Evolutionary conservation across 768 basidiomycete species (phyloP), one percentile per base, ranked within the genome.

Genomic region (Epithele typhae): DNA sequence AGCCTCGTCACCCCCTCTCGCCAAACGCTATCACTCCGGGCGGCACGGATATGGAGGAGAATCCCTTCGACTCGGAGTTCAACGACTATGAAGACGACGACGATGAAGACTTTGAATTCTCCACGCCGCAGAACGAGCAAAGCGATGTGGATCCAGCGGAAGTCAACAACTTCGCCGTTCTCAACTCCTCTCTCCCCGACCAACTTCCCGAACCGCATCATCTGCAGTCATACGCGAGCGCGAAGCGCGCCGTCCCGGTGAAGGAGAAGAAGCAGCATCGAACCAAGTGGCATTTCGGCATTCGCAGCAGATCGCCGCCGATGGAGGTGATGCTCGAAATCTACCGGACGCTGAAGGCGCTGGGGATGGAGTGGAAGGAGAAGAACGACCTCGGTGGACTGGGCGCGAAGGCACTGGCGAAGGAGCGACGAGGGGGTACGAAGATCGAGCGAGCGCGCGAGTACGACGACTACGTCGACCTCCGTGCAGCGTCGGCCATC

Each of bases 281-380:
- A 51, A 87, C 87, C 14, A 86, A 92, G 53, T 98, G 96, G 96
- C 96, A 99, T 64, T 99, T 97, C 60, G 96, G 96, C 7, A 98
- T 99, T 33, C 78, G 96, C 25, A 93, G 90, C 56, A 77, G 94
- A 49, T 87, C 84, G 48, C 91, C 93, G 25, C 96, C 94, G 18
- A 95, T 98, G 90, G 96, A 99, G 65, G 95, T 99, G 19, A 97
- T 99, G 94, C 70, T 96, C 21, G 95, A 97, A 75, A 96, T 99
- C 42, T 98, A 99, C 68, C 74, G 89, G 51, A 96, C 94, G 35
- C 69, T 99, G 40, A 86, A 87, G 68, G 73, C 82, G 49, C 73
- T 97, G 17, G 90, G 87, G 14, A 95, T 98, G 91, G 92, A 99
- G 67, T 99, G 96, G 96, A 90, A 90, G 64, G 82, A 87, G 70